Evolutionary conservation across 352 stramenopile species (phyloP), one percentile per base, ranked within the genome.

Genomic region (Pythium phragmitis): DNA sequence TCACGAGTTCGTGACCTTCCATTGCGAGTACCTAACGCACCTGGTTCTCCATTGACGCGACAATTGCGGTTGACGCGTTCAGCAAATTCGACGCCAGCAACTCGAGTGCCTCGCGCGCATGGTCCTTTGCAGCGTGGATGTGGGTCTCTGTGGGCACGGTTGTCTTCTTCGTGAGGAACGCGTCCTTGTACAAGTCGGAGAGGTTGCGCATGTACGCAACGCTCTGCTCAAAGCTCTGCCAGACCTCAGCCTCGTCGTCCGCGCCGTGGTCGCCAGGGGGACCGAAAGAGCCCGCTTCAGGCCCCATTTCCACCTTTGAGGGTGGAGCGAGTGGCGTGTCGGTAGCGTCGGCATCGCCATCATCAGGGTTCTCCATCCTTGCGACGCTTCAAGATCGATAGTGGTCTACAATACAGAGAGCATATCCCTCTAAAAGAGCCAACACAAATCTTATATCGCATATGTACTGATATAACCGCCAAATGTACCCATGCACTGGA

Each of bases 1-100:
- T 21, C 26, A 30, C 26, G 3, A 30, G 26, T 30, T 11, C 34
- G 4, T 39, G 34, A 2, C 34, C 34, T 39, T 5, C 26, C 26
- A 30, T 30, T 3, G 26, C 26, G 26, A 30, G 26, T 30, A 30
- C 26, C 26, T 5, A 3, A 30, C 26, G 26, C 26, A 81, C 76
- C 66, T 86, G 76, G 9, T 49, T 72, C 46, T 85, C 76, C 30
- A 88, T 67, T 4, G 39, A 49, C 33, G 59, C 64, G 42, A 83
- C 50, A 30, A 88, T 57, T 4, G 72, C 67, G 26, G 67, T 77
- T 39, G 79, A 77, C 7, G 68, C 69, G 42, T 82, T 80, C 19
- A 89, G 60, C 37, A 89, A 26, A 47, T 87, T 89, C 11, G 77
- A 82, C n/a, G 76, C 76, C 13, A 87, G 72, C 36, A 89, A 61